A percentile compares a stretch with the other conserved stretches of the same genome.
phyloP scores from a whole-genome alignment of 305 asterid species.

The Fraxinus latifolia region DNA sequence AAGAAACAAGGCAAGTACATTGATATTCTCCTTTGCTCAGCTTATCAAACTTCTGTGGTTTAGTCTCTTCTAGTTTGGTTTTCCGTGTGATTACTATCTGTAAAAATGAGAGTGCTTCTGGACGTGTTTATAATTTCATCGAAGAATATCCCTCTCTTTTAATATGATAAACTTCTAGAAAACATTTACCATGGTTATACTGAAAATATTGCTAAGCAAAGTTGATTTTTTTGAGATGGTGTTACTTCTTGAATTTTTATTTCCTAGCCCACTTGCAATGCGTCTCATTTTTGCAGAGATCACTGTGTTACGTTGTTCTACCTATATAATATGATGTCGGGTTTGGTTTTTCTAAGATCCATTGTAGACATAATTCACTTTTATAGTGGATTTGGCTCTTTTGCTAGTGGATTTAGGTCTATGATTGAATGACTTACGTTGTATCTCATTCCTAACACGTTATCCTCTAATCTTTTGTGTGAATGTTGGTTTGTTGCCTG shows the following conservation, averaged over 20 bases:
- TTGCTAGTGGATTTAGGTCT: neutral
- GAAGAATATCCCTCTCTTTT: neutral
- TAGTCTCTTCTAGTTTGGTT: neutral
- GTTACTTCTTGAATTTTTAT: neutral
- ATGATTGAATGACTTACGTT: neutral
- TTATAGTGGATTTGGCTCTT: neutral
- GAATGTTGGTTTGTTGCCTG: neutral
- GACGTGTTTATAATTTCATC: neutral
- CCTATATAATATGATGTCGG: neutral
- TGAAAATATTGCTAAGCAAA: neutral
- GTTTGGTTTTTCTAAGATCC: neutral
- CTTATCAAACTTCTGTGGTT: neutral
- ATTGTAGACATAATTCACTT: neutral
- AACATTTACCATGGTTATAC: neutral
- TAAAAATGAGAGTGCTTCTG: neutral
- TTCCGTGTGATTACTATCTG: neutral
- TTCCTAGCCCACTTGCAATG: neutral
- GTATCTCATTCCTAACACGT: neutral
- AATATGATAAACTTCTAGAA: neutral
- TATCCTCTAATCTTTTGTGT: neutral
- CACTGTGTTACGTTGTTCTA: neutral
- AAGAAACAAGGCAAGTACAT: conserved; percentile 76
- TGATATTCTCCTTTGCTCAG: conserved; percentile 1
- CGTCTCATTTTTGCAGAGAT: neutral
- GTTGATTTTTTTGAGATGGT: neutral